Conservation (phyloP, 352 stramenopile species). For the Phytophthora cryptogea region DNA sequence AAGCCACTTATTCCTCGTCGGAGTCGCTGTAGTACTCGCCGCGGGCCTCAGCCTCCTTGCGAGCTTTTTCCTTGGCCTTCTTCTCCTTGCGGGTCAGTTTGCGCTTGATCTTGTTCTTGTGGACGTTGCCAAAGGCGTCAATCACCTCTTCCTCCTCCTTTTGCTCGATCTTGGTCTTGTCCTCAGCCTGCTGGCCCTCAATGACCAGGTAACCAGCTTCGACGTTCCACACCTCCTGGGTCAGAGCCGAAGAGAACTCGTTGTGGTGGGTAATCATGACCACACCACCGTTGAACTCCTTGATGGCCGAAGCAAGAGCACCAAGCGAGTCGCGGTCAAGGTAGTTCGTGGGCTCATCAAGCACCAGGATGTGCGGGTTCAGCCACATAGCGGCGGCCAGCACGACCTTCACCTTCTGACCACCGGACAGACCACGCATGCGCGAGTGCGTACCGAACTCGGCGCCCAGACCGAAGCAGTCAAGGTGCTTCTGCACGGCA, state of each 20-base stretch:
- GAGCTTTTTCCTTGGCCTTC: conserved; percentile 88
- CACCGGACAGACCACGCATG: conserved; percentile 97
- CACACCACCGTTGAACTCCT: conserved; percentile 97
- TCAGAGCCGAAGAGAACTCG: conserved; percentile 95
- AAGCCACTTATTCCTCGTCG: conserved; percentile 65
- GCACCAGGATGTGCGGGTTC: conserved; percentile 94
- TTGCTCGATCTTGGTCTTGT: conserved; percentile 93
- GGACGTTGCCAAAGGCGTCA: conserved; percentile 86
- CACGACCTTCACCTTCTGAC: conserved; percentile 99
- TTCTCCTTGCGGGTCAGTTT: conserved; percentile 91
- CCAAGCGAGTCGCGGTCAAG: conserved; percentile 97
- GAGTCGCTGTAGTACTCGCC: conserved; percentile 87
- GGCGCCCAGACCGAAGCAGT: conserved; percentile 95
- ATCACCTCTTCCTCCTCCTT: conserved; percentile 84
- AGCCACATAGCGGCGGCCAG: conserved; percentile 97
- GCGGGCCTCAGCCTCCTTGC: conserved; percentile 86
- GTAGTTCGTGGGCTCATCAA: conserved; percentile 97
- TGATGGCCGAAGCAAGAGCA: conserved; percentile 95
- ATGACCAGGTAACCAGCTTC: conserved; percentile 86
- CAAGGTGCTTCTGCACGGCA: conserved; percentile 96
- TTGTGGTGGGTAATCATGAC: conserved; percentile 98
- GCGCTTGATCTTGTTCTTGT: conserved; percentile 89
- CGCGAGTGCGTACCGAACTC: conserved; percentile 98
- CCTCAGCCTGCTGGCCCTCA: conserved; percentile 80
- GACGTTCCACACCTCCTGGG: conserved; percentile 95